A percentile compares a stretch with the other conserved stretches of the same genome.
Conservation (phyloP, 176 grass and related monocot species). For the Cymbopogon citratus region DNA sequence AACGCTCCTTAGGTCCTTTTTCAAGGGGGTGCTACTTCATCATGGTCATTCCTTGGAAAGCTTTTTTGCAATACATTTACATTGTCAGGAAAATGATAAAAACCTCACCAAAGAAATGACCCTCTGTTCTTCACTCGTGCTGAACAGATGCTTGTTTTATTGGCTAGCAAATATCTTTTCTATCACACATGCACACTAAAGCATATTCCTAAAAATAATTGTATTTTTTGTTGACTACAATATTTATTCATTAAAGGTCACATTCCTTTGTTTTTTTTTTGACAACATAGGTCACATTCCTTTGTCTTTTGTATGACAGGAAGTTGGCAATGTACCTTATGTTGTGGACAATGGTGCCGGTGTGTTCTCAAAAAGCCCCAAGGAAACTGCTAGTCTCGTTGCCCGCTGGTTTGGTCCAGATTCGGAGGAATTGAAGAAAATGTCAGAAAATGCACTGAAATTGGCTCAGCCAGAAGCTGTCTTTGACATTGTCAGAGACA, state of each 20-base stretch:
- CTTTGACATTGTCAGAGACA: slow-evolving; percentile 90
- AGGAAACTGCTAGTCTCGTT: slow-evolving; percentile 75
- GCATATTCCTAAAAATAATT: background rate
- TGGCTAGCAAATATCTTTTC: background rate
- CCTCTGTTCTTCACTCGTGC: background rate
- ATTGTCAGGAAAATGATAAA: background rate
- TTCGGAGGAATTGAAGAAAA: slow-evolving; percentile 64
- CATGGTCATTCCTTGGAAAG: background rate
- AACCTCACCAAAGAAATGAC: background rate
- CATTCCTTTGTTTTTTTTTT: background rate
- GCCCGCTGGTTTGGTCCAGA: slow-evolving; percentile 70
- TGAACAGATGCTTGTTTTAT: background rate
- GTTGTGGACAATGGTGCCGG: slow-evolving; percentile 96
- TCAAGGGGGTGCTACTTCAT: background rate
- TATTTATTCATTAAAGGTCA: background rate
- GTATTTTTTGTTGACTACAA: background rate
- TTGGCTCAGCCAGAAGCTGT: slow-evolving; percentile 88
- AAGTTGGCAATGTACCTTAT: slow-evolving; percentile 97
- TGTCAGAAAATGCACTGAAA: slow-evolving; percentile 92
- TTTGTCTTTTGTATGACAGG: slow-evolving; percentile 40
- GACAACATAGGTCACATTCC: background rate
- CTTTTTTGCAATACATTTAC: background rate
- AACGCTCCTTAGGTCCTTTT: background rate
- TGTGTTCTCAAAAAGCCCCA: slow-evolving; percentile 92
- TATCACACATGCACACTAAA: background rate